Conservation (phyloP, 1,284 basidiomycete species). For the Ceratobasidium sp. region DNA sequence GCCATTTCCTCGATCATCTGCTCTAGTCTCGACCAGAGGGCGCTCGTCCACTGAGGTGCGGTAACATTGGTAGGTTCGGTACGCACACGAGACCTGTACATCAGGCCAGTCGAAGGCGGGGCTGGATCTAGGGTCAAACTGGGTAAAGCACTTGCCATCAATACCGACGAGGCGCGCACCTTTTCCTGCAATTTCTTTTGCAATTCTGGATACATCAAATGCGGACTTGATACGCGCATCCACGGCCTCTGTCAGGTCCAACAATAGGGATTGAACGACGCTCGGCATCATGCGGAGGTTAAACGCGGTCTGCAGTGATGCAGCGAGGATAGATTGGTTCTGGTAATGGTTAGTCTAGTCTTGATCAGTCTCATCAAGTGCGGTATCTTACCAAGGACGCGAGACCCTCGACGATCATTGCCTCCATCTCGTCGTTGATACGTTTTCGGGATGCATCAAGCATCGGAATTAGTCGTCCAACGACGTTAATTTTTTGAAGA, state of each 20-base stretch:
- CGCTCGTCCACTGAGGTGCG: conserved; percentile 79
- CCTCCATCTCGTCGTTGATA: conserved; percentile 85
- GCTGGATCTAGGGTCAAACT: conserved; percentile 50
- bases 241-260: conserved; percentile 83
- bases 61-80: conserved; percentile 86
- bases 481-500: conserved; percentile 71
- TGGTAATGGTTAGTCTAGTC: conserved; percentile 47
- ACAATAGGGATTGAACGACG: conserved; percentile 79
- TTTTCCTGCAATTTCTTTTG: conserved; percentile 75
- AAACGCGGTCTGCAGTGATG: conserved; percentile 92
- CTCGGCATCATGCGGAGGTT: conserved; percentile 86
- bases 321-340: conserved; percentile 89
- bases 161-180: conserved; percentile 55
- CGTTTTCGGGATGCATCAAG: conserved; percentile 72
- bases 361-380: conserved; percentile 9
- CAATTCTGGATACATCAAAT: conserved; percentile 86
- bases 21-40: conserved; percentile 84
- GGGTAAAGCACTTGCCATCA: not conserved
- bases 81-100: conserved; percentile 79
- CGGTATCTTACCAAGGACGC: conserved; percentile 66
- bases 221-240: conserved; percentile 79
- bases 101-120: conserved; percentile 53
- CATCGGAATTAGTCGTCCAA: conserved; percentile 70
- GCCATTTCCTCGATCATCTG: conserved; percentile 87
- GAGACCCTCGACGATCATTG: conserved; percentile 81